Base-by-base conservation (phyloP, 257 asterid genomes). In the Solanum arcanum region DNA sequence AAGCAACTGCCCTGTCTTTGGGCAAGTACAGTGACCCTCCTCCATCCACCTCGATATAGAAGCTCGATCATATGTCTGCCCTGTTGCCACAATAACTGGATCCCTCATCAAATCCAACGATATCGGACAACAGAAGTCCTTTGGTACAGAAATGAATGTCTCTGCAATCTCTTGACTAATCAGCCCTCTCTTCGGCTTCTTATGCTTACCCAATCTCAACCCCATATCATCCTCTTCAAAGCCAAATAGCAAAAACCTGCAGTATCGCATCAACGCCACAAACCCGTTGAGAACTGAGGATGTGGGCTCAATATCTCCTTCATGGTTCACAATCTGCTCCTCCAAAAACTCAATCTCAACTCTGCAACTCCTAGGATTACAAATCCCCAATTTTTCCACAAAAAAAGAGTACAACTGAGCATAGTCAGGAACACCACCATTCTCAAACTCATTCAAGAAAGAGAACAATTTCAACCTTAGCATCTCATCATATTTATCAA, bases 81-180 rank as follows among this genome's bases (percentile, higher is more conserved):
- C 99, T 0, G 99, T 97, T 2, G 98, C 93, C 13, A 97, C 90
- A 68, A 94, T 91, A 16, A 95, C 99, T 0, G 99, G 99, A 89
- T 95, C 98, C 87, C 90, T 93, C 98, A 97, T 97, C 90, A 97
- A 89, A 88, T 97, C 99, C 90, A 95, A 86, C 0, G 97, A 91
- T 69, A 97, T 95, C 0, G 99, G 98, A 88, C 99, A 97, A 86
- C 96, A 92, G 80, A 97, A 95, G 89, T 97, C 99, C 87, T 94
- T 96, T 1, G 99, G 98, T 21, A 91, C 87, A 9, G 96, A 89
- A 62, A 92, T 83, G 87, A 94, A 95, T 6, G 98, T 94, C 49
- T 94, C 97, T 1, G 95, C 98, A 59, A 95, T 94, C 89, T 94
- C 98, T 87, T 73, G 89, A 64, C 89, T 86, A 74, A 94, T 92